These are phyloP conservation scores for Fonsecaea pedrosoi DNA, from an alignment of 2,329 filamentous ascomycete genomes.

Conservation along the genomic window DNA sequence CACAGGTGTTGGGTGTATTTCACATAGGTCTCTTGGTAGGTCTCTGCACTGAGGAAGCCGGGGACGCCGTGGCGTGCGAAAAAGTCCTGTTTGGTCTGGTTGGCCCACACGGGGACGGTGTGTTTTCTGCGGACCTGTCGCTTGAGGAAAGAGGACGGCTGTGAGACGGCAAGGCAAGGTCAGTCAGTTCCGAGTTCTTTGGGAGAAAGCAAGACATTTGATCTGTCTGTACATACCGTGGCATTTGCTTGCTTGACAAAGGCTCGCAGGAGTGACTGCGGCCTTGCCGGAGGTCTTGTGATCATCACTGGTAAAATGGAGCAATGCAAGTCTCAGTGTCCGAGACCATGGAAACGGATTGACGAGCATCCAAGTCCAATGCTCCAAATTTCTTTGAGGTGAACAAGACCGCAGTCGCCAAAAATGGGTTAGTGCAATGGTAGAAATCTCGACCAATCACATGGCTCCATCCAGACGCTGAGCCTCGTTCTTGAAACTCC, in stretches of 20 bases:
- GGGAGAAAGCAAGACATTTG: constrained; percentile 3
- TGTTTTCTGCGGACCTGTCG: constrained; percentile 31
- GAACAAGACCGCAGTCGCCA: constrained; percentile 5
- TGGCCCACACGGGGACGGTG: constrained; percentile 27
- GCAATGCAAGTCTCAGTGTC: constrained; percentile 21
- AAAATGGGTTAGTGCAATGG: constrained; percentile 25
- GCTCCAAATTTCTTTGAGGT: constrained; percentile 22
- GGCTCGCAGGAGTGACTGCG: constrained; percentile 38
- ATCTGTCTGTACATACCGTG: neutral
- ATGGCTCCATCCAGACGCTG: constrained; percentile 18
- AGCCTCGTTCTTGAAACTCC: constrained; percentile 33
- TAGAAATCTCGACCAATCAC: constrained; percentile 24
- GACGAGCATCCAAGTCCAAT: neutral
- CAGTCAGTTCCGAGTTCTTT: neutral
- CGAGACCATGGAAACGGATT: constrained; percentile 6
- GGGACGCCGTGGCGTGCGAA: constrained; percentile 63
- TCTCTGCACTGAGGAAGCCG: constrained; percentile 72
- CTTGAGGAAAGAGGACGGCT: constrained; percentile 30
- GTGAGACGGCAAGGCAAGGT: neutral
- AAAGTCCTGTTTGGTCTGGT: constrained; percentile 29
- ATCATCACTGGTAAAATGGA: constrained; percentile 33
- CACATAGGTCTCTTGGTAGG: constrained; percentile 78
- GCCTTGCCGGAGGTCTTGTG: constrained; percentile 37
- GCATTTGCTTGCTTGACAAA: constrained; percentile 28
- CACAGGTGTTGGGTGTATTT: constrained; percentile 79